Evolutionary conservation across 306 rosid species (phyloP), one percentile per base, ranked within the genome.

Genomic region (Lupinus albus): DNA sequence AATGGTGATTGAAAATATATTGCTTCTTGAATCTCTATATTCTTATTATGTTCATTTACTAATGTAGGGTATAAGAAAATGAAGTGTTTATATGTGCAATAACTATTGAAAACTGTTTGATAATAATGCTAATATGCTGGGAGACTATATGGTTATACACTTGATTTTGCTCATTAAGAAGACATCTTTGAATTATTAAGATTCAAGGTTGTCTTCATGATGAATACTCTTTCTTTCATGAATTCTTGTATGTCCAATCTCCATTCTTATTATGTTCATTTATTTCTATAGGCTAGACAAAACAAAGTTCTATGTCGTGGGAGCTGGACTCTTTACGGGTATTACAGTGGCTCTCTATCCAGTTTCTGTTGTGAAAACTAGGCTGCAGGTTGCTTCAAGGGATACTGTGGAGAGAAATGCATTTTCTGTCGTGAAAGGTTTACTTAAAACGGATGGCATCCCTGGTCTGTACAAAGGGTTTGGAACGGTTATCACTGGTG

Each of bases 401-500:
- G 92, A 89, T 20, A 64, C 90, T 36, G 55, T 72, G 28, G 98
- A 92, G 76, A 87, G 78, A 66, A 87, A 63, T 81, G 95, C 91
- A 16, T 75, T 76, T 11, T 86, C 98, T 61, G 92, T 89, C 6
- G 38, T 83, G 28, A 90, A 74, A 62, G 96, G 96, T 48, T 74
- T 92, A 38, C 84, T 86, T 35, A 89, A 66, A 81, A 78, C 87
- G 8, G 96, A 92, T 65, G 98, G 98, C 17, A 33, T 87, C 63
- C 98, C 87, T 14, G 98, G 96, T 78, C 76, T 92, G 21, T 92
- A 92, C 74, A 85, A 85, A 78, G 98, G 98, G 11, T 92, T 92
- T 73, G 92, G 85, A 4, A 81, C 96, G 0, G 98, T 92, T 3
- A 78, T 92, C 68, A 87, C 85, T 18, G 98, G 98, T 14, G 83